Percentiles rank a stretch among this genome's conserved stretches.
Conservation (phyloP, 805 yeast species). For the Barnettozyma botsteinii region DNA sequence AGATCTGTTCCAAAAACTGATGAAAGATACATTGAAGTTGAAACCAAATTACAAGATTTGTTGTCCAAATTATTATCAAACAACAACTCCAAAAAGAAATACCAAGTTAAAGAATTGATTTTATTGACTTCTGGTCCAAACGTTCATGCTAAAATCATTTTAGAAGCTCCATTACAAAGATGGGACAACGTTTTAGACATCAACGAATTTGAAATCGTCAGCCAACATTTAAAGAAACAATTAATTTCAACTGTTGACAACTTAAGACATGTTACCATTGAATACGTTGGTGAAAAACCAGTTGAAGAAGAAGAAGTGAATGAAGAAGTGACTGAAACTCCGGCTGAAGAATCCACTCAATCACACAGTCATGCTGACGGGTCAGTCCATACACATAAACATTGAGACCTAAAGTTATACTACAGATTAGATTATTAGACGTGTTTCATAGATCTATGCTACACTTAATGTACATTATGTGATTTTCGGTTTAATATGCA, state of each 20-base stretch:
- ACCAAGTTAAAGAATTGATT: constrained; percentile 36
- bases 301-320: constrained; percentile 5
- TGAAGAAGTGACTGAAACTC: too few species aligned
- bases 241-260: constrained; percentile 36
- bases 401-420: too few species aligned
- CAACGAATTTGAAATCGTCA: constrained; percentile 37
- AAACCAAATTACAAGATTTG: constrained; percentile 33
- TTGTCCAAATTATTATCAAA: constrained; percentile 33
- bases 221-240: constrained; percentile 30
- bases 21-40: constrained; percentile 40
- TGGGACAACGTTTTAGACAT: constrained; percentile 39
- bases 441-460: not conserved
- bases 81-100: constrained; percentile 35
- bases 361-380: constrained; percentile 25
- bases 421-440: not conserved
- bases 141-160: constrained; percentile 30
- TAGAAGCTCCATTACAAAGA: constrained; percentile 39
- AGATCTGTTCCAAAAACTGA: constrained; percentile 51
- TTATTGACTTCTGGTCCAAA: constrained; percentile 57
- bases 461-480: constrained; percentile 4
- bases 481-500: too few species aligned
- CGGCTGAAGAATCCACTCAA: constrained; percentile 10
- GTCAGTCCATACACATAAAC: constrained; percentile 24
- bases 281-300: constrained; percentile 32
- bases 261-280: constrained; percentile 38